phyloP scores from a whole-genome alignment of 1,284 basidiomycete genomes.

The Fomitopsis betulina region DNA sequence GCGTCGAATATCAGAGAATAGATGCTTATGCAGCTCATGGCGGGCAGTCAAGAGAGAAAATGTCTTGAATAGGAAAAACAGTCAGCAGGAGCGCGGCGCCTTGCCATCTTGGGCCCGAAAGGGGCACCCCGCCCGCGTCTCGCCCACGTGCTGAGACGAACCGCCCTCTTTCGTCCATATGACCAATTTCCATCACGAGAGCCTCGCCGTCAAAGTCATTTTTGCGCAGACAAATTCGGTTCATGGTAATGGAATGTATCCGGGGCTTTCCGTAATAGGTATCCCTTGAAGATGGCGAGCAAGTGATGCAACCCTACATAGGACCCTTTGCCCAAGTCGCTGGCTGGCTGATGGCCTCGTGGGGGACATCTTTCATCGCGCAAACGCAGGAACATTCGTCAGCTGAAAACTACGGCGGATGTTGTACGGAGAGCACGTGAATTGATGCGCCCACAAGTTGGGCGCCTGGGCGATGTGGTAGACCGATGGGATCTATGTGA shows the following conservation, averaged over 20 bases:
- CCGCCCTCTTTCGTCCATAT: not conserved
- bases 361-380: too few relatives aligned
- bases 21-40: constrained; percentile 9
- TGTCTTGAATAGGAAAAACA: constrained; percentile 5
- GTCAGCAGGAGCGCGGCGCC: constrained; percentile 6
- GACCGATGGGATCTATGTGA: constrained; percentile 6
- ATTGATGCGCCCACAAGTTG: not conserved
- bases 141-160: constrained; percentile 5
- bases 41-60: not conserved
- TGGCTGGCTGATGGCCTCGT: constrained; percentile 28
- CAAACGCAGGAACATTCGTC: not conserved
- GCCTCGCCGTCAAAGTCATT: not conserved
- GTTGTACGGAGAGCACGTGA: constrained; percentile 21
- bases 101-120: constrained; percentile 17
- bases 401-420: not conserved
- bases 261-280: too few relatives aligned
- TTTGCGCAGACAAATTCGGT: constrained; percentile 18
- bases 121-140: constrained; percentile 16
- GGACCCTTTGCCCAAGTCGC: constrained; percentile 10
- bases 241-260: constrained; percentile 7
- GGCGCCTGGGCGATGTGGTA: not conserved
- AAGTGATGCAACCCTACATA: not conserved
- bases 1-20: constrained; percentile 8
- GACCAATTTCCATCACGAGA: constrained; percentile 2
- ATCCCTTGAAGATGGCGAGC: too few relatives aligned